Evolutionary conservation across 331 rosid genomes (phyloP).

Genomic region (Telfairia occidentalis): DNA sequence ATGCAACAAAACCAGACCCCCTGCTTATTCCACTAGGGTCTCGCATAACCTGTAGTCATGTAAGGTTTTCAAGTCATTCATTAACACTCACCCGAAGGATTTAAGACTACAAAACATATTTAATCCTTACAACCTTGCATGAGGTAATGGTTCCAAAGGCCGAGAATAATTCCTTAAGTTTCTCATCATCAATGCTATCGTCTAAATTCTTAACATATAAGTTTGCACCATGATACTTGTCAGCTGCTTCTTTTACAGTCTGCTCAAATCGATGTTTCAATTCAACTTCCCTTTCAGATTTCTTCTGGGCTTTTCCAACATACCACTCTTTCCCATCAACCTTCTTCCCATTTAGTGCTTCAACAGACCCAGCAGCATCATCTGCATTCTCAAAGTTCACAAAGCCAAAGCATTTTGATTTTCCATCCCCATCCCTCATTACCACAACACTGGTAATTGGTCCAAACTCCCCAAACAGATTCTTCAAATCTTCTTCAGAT

Average conservation of each 20-base stretch:
- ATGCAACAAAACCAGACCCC: constrained; percentile 96
- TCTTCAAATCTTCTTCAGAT: constrained; percentile 72
- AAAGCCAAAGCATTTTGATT: constrained; percentile 89
- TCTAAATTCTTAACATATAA: constrained; percentile 81
- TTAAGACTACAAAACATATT: not conserved
- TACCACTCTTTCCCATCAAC: constrained; percentile 88
- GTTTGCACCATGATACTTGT: constrained; percentile 91
- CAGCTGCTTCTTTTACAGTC: constrained; percentile 91
- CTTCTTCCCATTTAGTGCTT: constrained; percentile 71
- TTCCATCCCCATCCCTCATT: constrained; percentile 96
- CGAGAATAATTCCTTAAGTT: constrained; percentile 72
- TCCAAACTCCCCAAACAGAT: constrained; percentile 64
- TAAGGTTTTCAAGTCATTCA: constrained; percentile 9
- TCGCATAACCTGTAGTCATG: constrained; percentile 65
- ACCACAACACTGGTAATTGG: constrained; percentile 65
- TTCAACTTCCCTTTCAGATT: constrained; percentile 91
- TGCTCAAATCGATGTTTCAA: constrained; percentile 69
- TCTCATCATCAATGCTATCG: constrained; percentile 65
- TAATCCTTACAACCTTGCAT: constrained; percentile 55
- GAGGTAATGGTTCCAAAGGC: constrained; percentile 78
- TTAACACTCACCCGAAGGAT: not conserved
- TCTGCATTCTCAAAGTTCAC: constrained; percentile 80
- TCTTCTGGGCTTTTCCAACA: constrained; percentile 96
- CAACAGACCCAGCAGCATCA: constrained; percentile 86
- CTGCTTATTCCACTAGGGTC: constrained; percentile 85